These are phyloP conservation scores for Sindora glabra DNA, from an alignment of 306 rosid species.

Conservation along the genomic window DNA sequence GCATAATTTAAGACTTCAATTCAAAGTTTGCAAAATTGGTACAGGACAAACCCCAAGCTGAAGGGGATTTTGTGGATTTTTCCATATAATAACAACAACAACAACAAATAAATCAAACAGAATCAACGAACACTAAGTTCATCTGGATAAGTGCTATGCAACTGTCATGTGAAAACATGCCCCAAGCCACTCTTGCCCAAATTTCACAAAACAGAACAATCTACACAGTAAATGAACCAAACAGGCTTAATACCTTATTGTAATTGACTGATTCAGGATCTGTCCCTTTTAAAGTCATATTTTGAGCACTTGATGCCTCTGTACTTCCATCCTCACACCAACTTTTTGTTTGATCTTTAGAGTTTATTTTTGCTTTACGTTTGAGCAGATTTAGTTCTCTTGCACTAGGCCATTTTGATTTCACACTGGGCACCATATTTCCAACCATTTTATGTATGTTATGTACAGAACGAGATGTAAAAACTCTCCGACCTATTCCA, in stretches of 20 bases:
- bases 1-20: too few species aligned
- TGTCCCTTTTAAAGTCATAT: constrained; percentile 36
- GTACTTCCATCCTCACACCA: constrained; percentile 80
- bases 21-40: too few species aligned
- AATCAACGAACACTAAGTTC: not conserved
- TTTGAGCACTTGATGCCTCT: constrained; percentile 49
- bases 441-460: constrained; percentile 84
- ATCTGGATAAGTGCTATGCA: not conserved
- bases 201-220: not conserved
- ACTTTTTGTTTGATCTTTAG: constrained; percentile 75
- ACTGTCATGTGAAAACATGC: not conserved
- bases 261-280: constrained; percentile 47
- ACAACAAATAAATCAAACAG: not conserved
- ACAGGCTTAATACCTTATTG: constrained; percentile 47
- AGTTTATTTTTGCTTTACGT: constrained; percentile 88
- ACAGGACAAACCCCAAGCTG: too few species aligned
- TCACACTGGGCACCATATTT: constrained; percentile 82
- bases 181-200: not conserved
- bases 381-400: constrained; percentile 83
- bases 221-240: not conserved
- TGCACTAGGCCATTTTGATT: constrained; percentile 89
- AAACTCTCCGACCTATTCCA: constrained; percentile 61
- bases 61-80: too few species aligned
- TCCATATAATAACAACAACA: too few species aligned
- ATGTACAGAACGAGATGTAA: constrained; percentile 53